Percentiles rank a stretch among this genome's conserved stretches.
Conservation (phyloP, 257 asterid genomes). For the Solanum pinnatisectum region DNA sequence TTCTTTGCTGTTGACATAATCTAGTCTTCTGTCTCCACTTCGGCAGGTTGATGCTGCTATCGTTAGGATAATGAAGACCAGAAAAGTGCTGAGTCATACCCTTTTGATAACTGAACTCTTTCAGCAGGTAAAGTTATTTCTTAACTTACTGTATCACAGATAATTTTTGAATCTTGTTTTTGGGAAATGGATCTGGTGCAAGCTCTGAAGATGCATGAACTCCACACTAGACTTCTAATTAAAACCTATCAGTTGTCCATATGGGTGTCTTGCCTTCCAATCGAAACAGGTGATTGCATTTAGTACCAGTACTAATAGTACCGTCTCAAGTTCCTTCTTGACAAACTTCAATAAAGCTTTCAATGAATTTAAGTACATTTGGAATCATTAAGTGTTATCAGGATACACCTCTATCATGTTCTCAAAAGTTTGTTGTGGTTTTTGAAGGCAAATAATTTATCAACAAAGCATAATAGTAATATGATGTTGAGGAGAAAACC, state of each 20-base stretch:
- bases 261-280: background rate
- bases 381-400: background rate
- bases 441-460: background rate
- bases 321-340: background rate
- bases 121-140: conserved; percentile 54
- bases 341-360: background rate
- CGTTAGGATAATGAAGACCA: conserved; percentile 93
- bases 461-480: background rate
- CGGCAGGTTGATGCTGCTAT: conserved; percentile 91
- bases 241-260: background rate
- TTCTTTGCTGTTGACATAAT: background rate
- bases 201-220: background rate
- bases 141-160: background rate
- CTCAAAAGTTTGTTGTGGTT: background rate
- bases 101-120: conserved; percentile 91
- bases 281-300: background rate
- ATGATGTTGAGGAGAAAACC: background rate
- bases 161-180: background rate
- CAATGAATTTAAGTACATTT: background rate
- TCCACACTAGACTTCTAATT: background rate
- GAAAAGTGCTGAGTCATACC: conserved; percentile 87
- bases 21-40: background rate
- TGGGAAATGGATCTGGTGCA: background rate
- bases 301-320: background rate
- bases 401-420: background rate